phyloP scores from a whole-genome alignment of 2,329 filamentous ascomycete species.

The Fusarium sp. region DNA sequence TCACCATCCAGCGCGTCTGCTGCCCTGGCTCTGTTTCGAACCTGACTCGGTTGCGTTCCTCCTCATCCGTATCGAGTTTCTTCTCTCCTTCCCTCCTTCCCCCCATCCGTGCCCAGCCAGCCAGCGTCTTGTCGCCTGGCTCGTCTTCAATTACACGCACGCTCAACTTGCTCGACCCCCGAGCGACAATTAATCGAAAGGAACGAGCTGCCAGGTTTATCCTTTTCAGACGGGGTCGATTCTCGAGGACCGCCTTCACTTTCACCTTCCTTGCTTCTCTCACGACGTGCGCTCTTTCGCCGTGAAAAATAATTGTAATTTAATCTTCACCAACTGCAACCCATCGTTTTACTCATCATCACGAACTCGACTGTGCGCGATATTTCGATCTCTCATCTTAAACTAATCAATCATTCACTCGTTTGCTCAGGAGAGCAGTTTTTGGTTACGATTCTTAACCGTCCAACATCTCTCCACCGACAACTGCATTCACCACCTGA shows the following conservation, averaged over 20 bases:
- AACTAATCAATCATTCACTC: conserved; percentile 33
- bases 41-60: not conserved
- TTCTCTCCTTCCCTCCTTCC: conserved; percentile 17
- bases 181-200: conserved; percentile 41
- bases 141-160: conserved; percentile 34
- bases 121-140: conserved; percentile 39
- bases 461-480: conserved; percentile 43
- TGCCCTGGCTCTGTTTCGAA: conserved; percentile 28
- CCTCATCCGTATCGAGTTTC: conserved; percentile 25
- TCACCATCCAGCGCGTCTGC: conserved; percentile 23
- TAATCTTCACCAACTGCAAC: conserved; percentile 42
- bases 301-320: conserved; percentile 41
- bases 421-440: conserved; percentile 40
- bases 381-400: conserved; percentile 28
- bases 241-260: conserved; percentile 34
- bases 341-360: conserved; percentile 34
- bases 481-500: conserved; percentile 29
- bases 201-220: conserved; percentile 39
- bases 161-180: conserved; percentile 28
- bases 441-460: conserved; percentile 47
- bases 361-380: conserved; percentile 28
- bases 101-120: conserved; percentile 41
- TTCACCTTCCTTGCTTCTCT: conserved; percentile 33
- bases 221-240: conserved; percentile 25
- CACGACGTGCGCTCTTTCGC: conserved; percentile 36